These are phyloP conservation scores for Coprinellus micaceus DNA, from an alignment of 768 basidiomycete species.

Conservation along the genomic window DNA sequence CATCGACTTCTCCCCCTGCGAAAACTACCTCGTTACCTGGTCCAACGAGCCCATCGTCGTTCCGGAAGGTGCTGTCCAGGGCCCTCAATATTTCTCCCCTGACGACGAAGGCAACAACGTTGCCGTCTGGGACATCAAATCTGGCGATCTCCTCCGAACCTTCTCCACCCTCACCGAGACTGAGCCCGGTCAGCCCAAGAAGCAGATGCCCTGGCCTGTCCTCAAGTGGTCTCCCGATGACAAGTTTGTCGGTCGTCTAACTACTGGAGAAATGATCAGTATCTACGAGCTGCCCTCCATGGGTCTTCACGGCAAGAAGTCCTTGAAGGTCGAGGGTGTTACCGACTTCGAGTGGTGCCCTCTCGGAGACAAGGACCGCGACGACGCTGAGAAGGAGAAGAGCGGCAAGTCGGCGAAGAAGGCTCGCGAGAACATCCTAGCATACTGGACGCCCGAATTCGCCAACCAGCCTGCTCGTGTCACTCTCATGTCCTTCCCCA, in stretches of 20 bases:
- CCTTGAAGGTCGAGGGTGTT: constrained; percentile 95
- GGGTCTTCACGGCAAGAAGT: constrained; percentile 94
- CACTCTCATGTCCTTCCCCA: constrained; percentile 87
- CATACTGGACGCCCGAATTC: constrained; percentile 97
- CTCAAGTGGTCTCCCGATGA: constrained; percentile 98
- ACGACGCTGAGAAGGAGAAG: constrained; percentile 54
- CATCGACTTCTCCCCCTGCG: constrained; percentile 96
- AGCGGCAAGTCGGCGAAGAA: constrained; percentile 55
- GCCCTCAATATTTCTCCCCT: constrained; percentile 81
- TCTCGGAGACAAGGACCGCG: constrained; percentile 82
- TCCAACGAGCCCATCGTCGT: constrained; percentile 91
- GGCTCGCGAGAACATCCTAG: constrained; percentile 85
- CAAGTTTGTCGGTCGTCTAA: constrained; percentile 86
- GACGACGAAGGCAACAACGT: constrained; percentile 97
- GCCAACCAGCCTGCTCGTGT: constrained; percentile 95
- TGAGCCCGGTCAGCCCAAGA: constrained; percentile 58
- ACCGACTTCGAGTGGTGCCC: constrained; percentile 99
- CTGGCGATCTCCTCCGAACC: constrained; percentile 86
- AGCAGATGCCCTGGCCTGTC: constrained; percentile 90
- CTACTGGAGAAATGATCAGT: constrained; percentile 90
- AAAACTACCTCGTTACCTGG: constrained; percentile 96
- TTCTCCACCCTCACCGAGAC: constrained; percentile 67
- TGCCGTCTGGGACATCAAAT: constrained; percentile 98
- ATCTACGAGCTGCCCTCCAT: constrained; percentile 94
- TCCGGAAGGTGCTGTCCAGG: constrained; percentile 74